Evolutionary conservation across 306 rosid species (phyloP).

Genomic region (Casuarina cunninghamiana): DNA sequence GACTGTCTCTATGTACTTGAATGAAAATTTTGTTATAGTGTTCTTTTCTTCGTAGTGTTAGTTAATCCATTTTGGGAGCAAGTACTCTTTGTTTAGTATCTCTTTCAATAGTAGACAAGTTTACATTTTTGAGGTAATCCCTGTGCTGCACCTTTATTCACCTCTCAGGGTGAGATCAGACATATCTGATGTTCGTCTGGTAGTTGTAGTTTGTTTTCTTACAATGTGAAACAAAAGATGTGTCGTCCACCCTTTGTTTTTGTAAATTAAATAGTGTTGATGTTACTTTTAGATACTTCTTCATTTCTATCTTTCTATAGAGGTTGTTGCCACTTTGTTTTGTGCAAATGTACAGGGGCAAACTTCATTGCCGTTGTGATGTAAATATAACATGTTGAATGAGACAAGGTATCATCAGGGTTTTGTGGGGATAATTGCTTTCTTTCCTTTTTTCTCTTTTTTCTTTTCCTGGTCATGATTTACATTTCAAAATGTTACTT

Average conservation of each 20-base stretch:
- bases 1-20: slow-evolving; percentile 58
- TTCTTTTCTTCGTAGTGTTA: slow-evolving; percentile 30
- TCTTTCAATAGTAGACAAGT: slow-evolving; percentile 38
- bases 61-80: slow-evolving; percentile 35
- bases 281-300: slow-evolving; percentile 38
- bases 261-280: slow-evolving; percentile 25
- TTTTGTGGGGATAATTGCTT: slow-evolving; percentile 53
- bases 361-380: slow-evolving; percentile 86
- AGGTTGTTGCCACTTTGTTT: slow-evolving; percentile 57
- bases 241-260: slow-evolving; percentile 28
- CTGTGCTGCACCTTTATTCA: slow-evolving; percentile 46
- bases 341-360: slow-evolving; percentile 69
- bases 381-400: slow-evolving; percentile 78
- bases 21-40: slow-evolving; percentile 40
- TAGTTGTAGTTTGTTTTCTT: slow-evolving; percentile 37
- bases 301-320: slow-evolving; percentile 41
- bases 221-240: slow-evolving; percentile 32
- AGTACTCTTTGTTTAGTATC: slow-evolving; percentile 39
- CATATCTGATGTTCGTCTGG: slow-evolving; percentile 41
- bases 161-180: slow-evolving; percentile 48
- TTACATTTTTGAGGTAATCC: slow-evolving; percentile 45
- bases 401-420: slow-evolving; percentile 80
- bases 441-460: slow-evolving; percentile 34
- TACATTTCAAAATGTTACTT: slow-evolving; percentile 34
- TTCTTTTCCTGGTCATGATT: slow-evolving; percentile 30